Evolutionary conservation across 257 asterid genomes (phyloP).

Genomic region (Apocynum venetum): DNA sequence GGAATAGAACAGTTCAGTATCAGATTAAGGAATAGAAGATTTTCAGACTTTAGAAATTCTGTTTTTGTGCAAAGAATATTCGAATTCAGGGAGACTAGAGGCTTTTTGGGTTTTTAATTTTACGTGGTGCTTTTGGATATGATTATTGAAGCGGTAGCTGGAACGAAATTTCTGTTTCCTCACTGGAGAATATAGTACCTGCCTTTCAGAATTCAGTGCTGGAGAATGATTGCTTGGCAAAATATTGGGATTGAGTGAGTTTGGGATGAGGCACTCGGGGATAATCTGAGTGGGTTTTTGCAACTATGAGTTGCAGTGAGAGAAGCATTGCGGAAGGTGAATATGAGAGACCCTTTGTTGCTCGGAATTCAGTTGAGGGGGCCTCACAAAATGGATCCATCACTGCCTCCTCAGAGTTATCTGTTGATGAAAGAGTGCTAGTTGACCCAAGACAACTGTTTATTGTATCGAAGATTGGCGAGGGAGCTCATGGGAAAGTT

Average conservation of each 20-base stretch:
- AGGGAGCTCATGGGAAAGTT: constrained; percentile 99
- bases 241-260: constrained; percentile 20
- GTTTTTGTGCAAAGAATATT: background rate
- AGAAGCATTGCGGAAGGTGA: constrained; percentile 43
- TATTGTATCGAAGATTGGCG: constrained; percentile 85
- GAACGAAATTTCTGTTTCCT: constrained; percentile 11
- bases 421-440: constrained; percentile 71
- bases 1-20: constrained; percentile 1
- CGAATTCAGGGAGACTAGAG: background rate
- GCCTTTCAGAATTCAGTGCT: constrained; percentile 10
- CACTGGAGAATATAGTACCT: constrained; percentile 19
- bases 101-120: background rate
- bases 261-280: constrained; percentile 48
- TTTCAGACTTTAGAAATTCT: background rate
- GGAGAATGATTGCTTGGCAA: constrained; percentile 14
- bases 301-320: constrained; percentile 76
- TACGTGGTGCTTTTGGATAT: constrained; percentile 19
- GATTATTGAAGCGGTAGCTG: constrained; percentile 17
- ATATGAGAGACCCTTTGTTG: constrained; percentile 25
- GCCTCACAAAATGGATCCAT: constrained; percentile 52
- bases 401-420: constrained; percentile 31
- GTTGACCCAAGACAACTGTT: constrained; percentile 79
- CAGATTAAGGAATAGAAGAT: background rate
- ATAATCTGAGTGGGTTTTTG: constrained; percentile 33
- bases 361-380: constrained; percentile 46